These are phyloP conservation scores for Alternaria atra DNA, from an alignment of 2,329 filamentous ascomycete genomes.

Conservation along the genomic window DNA sequence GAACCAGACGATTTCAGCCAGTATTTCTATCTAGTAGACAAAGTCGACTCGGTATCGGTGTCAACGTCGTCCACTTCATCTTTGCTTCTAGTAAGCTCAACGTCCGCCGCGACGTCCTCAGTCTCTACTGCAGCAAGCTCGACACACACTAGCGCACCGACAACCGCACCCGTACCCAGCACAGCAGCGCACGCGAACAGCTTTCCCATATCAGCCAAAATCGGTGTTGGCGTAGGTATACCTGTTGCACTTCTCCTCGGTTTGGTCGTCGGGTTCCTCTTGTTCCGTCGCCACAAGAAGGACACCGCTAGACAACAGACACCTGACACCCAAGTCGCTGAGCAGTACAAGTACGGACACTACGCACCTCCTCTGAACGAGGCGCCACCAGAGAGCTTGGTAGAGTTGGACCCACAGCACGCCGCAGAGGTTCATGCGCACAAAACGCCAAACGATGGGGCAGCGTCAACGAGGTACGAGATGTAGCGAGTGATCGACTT, in stretches of 20 bases:
- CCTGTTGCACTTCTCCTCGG: slow-evolving; percentile 4
- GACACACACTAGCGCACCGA: background rate
- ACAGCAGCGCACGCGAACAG: background rate
- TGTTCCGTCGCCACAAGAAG: slow-evolving; percentile 4
- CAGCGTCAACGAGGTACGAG: background rate
- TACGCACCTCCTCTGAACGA: background rate
- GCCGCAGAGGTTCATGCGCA: background rate
- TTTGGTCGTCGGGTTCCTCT: background rate
- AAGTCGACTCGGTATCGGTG: background rate
- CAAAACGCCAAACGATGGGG: background rate
- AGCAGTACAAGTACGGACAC: background rate
- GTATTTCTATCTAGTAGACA: background rate
- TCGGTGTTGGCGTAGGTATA: slow-evolving; percentile 2
- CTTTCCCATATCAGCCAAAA: slow-evolving; percentile 7
- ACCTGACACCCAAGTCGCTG: background rate
- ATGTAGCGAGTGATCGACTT: background rate
- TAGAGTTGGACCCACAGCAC: slow-evolving; percentile 3
- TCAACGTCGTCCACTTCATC: background rate
- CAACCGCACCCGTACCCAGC: background rate
- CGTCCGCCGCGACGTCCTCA: background rate
- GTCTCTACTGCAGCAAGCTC: background rate
- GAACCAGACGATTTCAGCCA: background rate
- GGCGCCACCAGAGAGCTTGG: background rate
- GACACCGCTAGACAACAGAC: background rate
- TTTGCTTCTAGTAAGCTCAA: background rate